Base-by-base conservation (phyloP, 805 yeast species). In the Nakazawaea siamensis region DNA sequence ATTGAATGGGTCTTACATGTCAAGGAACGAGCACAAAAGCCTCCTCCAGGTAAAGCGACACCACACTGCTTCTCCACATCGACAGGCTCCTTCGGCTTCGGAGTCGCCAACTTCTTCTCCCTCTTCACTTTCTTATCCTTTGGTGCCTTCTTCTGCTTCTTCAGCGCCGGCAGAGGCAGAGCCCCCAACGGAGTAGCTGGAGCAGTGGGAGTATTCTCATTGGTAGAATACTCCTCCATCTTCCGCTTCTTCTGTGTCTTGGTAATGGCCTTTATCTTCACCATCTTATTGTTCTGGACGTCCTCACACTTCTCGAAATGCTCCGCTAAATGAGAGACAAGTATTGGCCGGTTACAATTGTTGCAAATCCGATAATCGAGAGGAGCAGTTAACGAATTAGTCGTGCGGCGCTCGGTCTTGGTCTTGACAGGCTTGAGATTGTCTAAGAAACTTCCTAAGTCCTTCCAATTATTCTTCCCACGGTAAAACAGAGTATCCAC, bases 1-100 rank as follows among this genome's bases (percentile, higher is more conserved):
- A 92, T 88, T 1, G 97, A 85, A 58, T 92, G 98, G 0, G 97
- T 87, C 54, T 92, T 92, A 68, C 98, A 92, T 0, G 98, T 92
- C 41, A 92, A 65, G 0, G 97, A 87, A 33, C 98, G 70, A 4
- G 97, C 97, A 66, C 98, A 92, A 46, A 77, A 80, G 0, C 94
- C 95, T n/a, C 97, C 97, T 44, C 80, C 82, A 0, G 95, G 87
- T 41, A 92, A 62, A 5, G 85, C 82, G 10, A 92, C 97, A 56
- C 98, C 98, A 66, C 98, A 92, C 58, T 92, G 97, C 45, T 74
- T 75, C 51, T 87, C 94, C 31, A 87, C 94, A 55, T 87, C 94
- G 17, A 87, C 87, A 4, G 95, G 88, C 18, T 88, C 80, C 58
- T 83, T 72, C 39, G 77, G 66, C 56, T 81, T 77, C 32, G 76